Conservation (phyloP, 306 rosid species). For the Bauhinia variegata region DNA sequence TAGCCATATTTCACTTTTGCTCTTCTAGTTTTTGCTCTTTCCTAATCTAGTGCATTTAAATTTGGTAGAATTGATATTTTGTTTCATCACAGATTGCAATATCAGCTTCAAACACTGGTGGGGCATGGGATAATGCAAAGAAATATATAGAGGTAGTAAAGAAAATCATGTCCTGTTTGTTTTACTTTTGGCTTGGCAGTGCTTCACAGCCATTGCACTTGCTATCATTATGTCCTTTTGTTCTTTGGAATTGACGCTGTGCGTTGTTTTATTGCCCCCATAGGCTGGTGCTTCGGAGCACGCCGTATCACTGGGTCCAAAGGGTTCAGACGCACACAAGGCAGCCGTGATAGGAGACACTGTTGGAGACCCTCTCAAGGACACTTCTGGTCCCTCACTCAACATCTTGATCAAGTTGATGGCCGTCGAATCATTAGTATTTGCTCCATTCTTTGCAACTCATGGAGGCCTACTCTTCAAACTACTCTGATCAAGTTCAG, state of each 20-base stretch:
- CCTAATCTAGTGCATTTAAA: too few relatives aligned
- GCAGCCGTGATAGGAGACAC: conserved; percentile 72
- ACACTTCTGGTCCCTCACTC: conserved; percentile 73
- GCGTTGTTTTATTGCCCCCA: conserved; percentile 3
- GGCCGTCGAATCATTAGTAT: conserved; percentile 69
- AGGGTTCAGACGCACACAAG: conserved; percentile 66
- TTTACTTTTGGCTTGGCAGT: conserved; percentile 10
- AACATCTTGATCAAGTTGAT: conserved; percentile 68
- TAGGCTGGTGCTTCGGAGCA: conserved; percentile 65
- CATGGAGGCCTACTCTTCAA: conserved; percentile 75
- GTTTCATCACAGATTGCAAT: conserved; percentile 54
- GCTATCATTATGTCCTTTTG: neutral
- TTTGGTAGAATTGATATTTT: neutral
- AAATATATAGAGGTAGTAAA: conserved; percentile 54
- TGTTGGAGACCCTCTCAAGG: conserved; percentile 65
- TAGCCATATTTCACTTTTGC: too few relatives aligned
- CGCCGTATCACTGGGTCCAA: conserved; percentile 69
- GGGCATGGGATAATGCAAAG: conserved; percentile 76
- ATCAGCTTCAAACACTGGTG: conserved; percentile 76
- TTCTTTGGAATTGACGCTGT: neutral
- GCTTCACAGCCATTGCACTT: neutral
- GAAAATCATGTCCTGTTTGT: conserved; percentile 3
- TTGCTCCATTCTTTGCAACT: conserved; percentile 70
- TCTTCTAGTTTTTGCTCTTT: too few relatives aligned
- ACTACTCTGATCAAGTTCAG: conserved; percentile 41